Evolutionary conservation across 2,329 filamentous ascomycete genomes (phyloP).

Genomic region (Decorospora gaudefroyi): DNA sequence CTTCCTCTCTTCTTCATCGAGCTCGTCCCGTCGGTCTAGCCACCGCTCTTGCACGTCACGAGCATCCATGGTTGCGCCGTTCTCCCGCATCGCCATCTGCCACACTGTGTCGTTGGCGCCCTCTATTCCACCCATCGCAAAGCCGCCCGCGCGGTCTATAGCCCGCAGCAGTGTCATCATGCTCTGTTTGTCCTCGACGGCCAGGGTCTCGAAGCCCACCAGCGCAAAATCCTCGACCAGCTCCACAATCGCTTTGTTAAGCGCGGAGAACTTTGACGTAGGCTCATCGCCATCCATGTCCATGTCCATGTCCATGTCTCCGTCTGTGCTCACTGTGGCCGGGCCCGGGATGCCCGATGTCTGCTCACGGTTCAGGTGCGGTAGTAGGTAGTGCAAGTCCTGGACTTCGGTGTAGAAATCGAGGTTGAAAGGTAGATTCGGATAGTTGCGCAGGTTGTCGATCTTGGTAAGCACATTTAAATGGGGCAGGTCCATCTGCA

Average conservation of each 20-base stretch:
- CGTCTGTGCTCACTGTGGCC: conserved; percentile 12
- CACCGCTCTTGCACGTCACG: conserved; percentile 93
- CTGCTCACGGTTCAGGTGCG: conserved; percentile 76
- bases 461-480: conserved; percentile 97
- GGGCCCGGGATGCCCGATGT: conserved; percentile 45
- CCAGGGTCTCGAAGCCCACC: conserved; percentile 88
- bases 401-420: conserved; percentile 98
- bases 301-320: conserved; percentile 60
- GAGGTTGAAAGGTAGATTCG: conserved; percentile 88
- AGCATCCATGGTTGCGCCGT: conserved; percentile 72
- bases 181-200: conserved; percentile 94
- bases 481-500: conserved; percentile 96
- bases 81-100: conserved; percentile 87
- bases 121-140: conserved; percentile 87
- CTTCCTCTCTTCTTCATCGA: conserved; percentile 77
- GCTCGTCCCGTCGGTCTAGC: conserved; percentile 87
- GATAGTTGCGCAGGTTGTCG: conserved; percentile 86
- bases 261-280: conserved; percentile 71
- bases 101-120: conserved; percentile 96
- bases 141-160: conserved; percentile 89
- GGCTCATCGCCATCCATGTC: conserved; percentile 49
- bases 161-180: conserved; percentile 91
- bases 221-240: conserved; percentile 89
- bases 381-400: conserved; percentile 82
- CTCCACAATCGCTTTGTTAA: conserved; percentile 85